Evolutionary conservation across 495 filamentous ascomycete genomes (phyloP), one percentile per base, ranked within the genome.

Genomic region (Daldinia vernicosa): DNA sequence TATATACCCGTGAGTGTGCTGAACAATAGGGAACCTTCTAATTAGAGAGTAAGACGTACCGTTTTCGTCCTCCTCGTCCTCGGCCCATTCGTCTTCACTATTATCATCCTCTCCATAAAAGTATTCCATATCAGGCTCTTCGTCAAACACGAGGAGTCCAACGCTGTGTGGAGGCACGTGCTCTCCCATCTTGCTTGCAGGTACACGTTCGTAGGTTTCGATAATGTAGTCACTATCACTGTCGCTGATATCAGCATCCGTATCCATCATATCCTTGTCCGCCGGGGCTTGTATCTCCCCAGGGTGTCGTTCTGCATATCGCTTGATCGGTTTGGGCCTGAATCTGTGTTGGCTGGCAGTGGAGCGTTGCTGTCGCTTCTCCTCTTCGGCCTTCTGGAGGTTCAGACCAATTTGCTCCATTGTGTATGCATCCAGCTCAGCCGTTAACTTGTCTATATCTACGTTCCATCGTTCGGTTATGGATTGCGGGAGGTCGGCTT

Each of bases 11-110:
- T 76, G 52, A 71, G 63, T 52, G 54, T 37, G 19, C 28, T 37
- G 28, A 15, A 19, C 22, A 6, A 15, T 32, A 43, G 24, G 50
- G 12, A 12, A 12, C 11, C 14, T n/a, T 43, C 9, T 40, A 11
- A 28, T 61, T n/a, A 9, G 17, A 58, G 43, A 12, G 35, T 26
- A 45, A 15, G 7, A 64, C 78, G 63, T 74, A 86, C 85, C 84
- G 63, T 87, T 86, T 60, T 86, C 84, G 47, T 88, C 84, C 43
- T 87, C 84, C n/a, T 86, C 84, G 52, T 86, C 83, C 39, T 86
- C 84, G 0, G 76, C 75, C 52, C 79, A 80, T 8, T 86, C 82
- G 6, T 82, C 80, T 12, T 83, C 81, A 47, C 80, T 82, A 17
- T 86, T 84, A 3, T 68, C 71, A 17, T 80, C 80, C 6, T 78